Conservation (phyloP, 345 rosid genomes). For the Adansonia digitata region DNA sequence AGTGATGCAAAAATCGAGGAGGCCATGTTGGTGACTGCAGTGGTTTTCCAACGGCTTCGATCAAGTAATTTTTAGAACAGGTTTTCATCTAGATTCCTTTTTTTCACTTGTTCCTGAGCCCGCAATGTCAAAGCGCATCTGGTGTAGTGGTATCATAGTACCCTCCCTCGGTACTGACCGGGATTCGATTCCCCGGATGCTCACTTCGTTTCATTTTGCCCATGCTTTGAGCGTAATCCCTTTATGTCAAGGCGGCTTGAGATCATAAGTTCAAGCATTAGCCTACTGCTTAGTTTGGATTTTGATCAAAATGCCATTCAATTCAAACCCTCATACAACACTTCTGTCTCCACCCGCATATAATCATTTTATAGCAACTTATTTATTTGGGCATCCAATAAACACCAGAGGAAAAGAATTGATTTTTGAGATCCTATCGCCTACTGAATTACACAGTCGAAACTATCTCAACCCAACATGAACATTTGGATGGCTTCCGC, state of each 20-base stretch:
- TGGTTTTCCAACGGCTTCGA: no score
- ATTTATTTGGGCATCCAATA: neutral
- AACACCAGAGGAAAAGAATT: neutral
- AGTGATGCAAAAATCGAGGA: slow-evolving; percentile 62
- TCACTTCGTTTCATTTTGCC: slow-evolving; percentile 1
- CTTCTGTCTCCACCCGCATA: no score
- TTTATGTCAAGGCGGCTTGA: no score
- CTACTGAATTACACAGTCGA: neutral
- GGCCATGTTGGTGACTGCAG: slow-evolving; percentile 49
- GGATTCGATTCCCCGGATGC: slow-evolving; percentile 77
- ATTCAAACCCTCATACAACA: neutral
- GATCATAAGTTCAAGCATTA: neutral
- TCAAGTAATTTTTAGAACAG: no score
- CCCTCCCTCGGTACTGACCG: slow-evolving; percentile 77
- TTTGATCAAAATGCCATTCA: no score
- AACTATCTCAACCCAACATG: neutral
- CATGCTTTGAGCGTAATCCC: no score
- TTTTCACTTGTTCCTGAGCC: no score
- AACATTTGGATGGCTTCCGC: no score
- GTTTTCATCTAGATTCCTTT: no score
- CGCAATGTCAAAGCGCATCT: no score
- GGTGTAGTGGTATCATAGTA: slow-evolving; percentile 51
- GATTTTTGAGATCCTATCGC: neutral
- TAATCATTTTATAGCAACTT: no score
- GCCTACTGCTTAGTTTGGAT: no score